Base-by-base conservation (phyloP, 2,329 filamentous ascomycete genomes). In the Cladorrhinum sp. region DNA sequence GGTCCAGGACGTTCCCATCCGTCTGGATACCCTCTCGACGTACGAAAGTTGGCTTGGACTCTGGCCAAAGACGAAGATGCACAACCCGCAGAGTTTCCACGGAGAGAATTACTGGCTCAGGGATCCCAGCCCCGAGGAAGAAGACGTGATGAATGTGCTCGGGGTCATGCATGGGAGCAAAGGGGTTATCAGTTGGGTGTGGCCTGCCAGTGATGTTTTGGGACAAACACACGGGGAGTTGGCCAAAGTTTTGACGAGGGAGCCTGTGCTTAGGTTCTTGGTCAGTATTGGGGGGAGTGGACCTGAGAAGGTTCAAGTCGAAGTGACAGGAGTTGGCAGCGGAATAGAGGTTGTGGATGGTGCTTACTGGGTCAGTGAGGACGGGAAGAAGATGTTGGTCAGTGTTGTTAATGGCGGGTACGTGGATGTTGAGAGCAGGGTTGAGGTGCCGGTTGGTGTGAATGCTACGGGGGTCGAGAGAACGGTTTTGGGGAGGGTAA, bases 1-100 rank as follows among this genome's bases (percentile, higher is more conserved):
- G n/a, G 74, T 86, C 18, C 73, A 76, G 20, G 85, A 88, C 66
- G 79, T 87, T 0, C 38, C 75, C 1, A 51, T 61, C 12, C 73
- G 79, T 0, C 67, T 81, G 38, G 76, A 80, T 57, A 72, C 73
- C 52, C 64, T 79, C 22, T 56, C 65, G 0, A 61, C 38, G 12
- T 76, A 80, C 65, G 77, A 79, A 62, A 10, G 48, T 1, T 77
- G 75, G 73, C 69, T 79, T 1, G 76, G 76, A 1, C 67, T 72
- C 6, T 78, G 76, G 77, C 75, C 41, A 45, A 76, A 76, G 62
- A 77, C 76, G 4, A 77, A 77, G 59, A 71, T 75, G 55, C 74
- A 77, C 62, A 78, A 77, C 54, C 78, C 78, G 45, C 79, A 82
- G 71, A 75, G 73, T 58, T 81, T 81, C 68, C 72, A 77, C 59